Conservation (phyloP, 2,329 filamentous ascomycete species). For the Aspergillus sp. region DNA sequence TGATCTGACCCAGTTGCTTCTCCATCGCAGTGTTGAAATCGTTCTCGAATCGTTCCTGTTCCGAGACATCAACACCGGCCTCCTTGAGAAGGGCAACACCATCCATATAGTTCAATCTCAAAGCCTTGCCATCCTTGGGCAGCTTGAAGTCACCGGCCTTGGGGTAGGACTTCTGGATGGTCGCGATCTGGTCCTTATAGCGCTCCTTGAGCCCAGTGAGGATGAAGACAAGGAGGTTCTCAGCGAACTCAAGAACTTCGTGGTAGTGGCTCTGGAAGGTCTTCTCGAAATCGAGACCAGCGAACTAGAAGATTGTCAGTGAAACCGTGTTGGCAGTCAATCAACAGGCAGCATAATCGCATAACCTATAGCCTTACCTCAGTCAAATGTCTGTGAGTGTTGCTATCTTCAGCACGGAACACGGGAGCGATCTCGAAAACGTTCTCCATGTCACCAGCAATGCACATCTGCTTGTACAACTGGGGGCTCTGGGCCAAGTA, state of each 20-base stretch:
- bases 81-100: slow-evolving; percentile 45
- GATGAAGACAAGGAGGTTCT: slow-evolving; percentile 47
- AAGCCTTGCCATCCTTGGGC: slow-evolving; percentile 45
- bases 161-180: slow-evolving; percentile 45
- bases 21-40: slow-evolving; percentile 47
- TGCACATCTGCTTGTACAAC: slow-evolving; percentile 65
- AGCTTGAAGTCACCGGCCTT: slow-evolving; percentile 48
- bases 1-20: slow-evolving; percentile 73
- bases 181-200: slow-evolving; percentile 41
- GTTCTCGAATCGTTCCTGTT: slow-evolving; percentile 45
- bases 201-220: slow-evolving; percentile 41
- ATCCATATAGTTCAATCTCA: slow-evolving; percentile 47
- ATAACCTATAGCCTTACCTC: slow-evolving; percentile 38
- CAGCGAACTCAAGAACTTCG: slow-evolving; percentile 46
- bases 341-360: too few species aligned
- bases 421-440: slow-evolving; percentile 64
- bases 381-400: slow-evolving; percentile 62
- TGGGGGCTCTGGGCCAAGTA: slow-evolving; percentile 63
- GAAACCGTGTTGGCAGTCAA: not conserved
- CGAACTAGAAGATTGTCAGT: slow-evolving; percentile 35
- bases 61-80: slow-evolving; percentile 46
- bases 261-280: slow-evolving; percentile 48
- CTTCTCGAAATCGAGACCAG: slow-evolving; percentile 50
- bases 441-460: slow-evolving; percentile 58
- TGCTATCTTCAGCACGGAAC: slow-evolving; percentile 64